Evolutionary conservation across 1,284 basidiomycete genomes (phyloP), one percentile per base, ranked within the genome.

Genomic region (Coniferiporia weirii): DNA sequence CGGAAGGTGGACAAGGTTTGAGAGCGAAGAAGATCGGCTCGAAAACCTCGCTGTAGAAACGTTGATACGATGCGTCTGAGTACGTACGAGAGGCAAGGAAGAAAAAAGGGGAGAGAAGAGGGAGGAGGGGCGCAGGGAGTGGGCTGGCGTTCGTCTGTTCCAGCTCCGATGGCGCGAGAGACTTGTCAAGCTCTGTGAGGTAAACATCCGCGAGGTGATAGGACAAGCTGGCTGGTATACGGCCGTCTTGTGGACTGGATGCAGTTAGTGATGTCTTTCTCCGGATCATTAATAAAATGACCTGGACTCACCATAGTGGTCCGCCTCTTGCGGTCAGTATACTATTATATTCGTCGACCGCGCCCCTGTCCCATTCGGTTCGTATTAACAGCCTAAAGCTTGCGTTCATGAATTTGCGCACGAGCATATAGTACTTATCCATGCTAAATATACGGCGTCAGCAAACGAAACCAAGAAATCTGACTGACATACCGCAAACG

Each of bases 341-440:
- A 32, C 76, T 71, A 64, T 86, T 90, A 69, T 91, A 89, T 36
- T 83, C 79, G 9, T 74, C 69, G 53, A 88, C 80, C 2, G 75
- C 72, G 9, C 70, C 67, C 13, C 70, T 65, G 4, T 87, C 79
- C 95, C 95, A 98, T 45, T 79, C 75, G 48, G 78, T 75, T 55
- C 86, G 79, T 34, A 86, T 79, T 10, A 98, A 78, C 13, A 98
- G 79, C 38, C 87, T 77, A 72, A 98, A 95, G 0, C 89, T 85
- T 0, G 89, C 90, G 65, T 93, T 90, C 49, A 93, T 79, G 68
- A 95, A 98, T 61, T 91, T 80, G 54, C 96, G 81, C 62, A 98
- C 86, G 54, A 99, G 87, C 82, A 98, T 85, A 70, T 96, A 95
- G 72, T 93, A 99, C 72, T 99, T 99, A 81, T 98, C 95, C 71